Conservation (phyloP, 805 yeast genomes). For the Ogataea paradorogensis region DNA sequence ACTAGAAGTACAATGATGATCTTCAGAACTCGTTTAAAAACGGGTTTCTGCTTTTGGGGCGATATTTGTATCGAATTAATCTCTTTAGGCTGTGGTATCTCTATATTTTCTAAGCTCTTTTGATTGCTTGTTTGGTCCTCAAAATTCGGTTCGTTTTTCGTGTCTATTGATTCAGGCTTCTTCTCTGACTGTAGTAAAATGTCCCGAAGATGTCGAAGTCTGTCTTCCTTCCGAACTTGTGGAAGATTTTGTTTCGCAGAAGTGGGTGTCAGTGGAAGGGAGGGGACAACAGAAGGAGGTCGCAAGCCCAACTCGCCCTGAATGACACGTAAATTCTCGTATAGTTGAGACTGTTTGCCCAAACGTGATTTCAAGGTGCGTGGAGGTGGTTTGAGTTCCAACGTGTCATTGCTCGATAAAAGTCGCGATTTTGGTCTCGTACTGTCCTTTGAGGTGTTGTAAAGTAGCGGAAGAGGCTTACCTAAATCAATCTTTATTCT, state of each 20-base stretch:
- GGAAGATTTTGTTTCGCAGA: neutral
- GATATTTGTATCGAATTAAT: neutral
- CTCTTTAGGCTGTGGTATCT: neutral
- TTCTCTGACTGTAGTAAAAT: neutral
- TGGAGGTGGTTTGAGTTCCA: neutral
- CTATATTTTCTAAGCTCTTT: neutral
- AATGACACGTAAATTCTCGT: neutral
- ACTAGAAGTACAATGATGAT: neutral
- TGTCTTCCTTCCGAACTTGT: neutral
- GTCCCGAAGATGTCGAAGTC: constrained; percentile 2
- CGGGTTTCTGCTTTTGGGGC: neutral
- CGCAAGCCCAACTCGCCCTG: neutral
- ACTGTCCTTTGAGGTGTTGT: constrained; percentile 1
- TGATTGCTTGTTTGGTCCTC: neutral
- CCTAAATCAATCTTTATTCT: constrained; percentile 20
- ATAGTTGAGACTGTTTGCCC: neutral
- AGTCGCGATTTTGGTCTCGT: neutral
- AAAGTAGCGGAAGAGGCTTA: constrained; percentile 27
- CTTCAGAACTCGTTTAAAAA: neutral
- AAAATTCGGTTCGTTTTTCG: neutral
- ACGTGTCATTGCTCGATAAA: neutral
- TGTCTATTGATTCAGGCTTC: neutral
- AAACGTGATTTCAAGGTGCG: constrained; percentile 4
- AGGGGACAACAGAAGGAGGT: neutral
- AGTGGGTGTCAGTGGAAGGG: neutral